Evolutionary conservation across 108 stramenopile species (phyloP).

Genomic region (Cylindrotheca fusiformis): DNA sequence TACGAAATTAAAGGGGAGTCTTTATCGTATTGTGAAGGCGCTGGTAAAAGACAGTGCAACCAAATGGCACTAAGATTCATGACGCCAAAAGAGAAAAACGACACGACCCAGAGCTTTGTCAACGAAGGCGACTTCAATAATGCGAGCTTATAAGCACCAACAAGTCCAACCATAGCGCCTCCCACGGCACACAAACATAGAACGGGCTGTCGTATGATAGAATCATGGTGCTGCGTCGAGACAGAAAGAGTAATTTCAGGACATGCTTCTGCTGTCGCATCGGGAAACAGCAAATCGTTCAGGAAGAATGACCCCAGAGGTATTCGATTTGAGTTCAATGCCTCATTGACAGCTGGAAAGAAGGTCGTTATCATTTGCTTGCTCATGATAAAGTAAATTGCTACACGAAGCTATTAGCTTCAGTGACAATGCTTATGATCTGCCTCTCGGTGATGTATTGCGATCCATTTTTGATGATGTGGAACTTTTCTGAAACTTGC

Average conservation of each 20-base stretch:
- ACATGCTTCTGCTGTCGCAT: conserved; percentile 6
- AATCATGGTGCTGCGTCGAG: no score
- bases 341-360: conserved; percentile 1
- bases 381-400: no score
- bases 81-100: conserved; percentile 6
- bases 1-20: neutral
- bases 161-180: conserved; percentile 1
- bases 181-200: neutral
- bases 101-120: conserved; percentile 1
- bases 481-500: no score
- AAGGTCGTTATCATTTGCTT: conserved; percentile 4
- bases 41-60: conserved; percentile 9
- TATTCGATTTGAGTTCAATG: neutral
- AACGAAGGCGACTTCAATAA: neutral
- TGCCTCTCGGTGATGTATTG: neutral
- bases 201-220: conserved; percentile 6
- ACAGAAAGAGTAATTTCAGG: conserved; percentile 1
- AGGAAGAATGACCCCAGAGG: neutral
- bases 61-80: conserved; percentile 12
- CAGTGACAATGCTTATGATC: no score
- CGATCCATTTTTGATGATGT: neutral
- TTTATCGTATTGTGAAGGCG: no score
- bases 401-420: no score
- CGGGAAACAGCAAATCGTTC: conserved; percentile 7
- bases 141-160: neutral